A percentile compares a stretch with the other conserved stretches of the same genome.
Evolutionary conservation across 768 basidiomycete genomes (phyloP).

Genomic region (Lactifluus pinguis): DNA sequence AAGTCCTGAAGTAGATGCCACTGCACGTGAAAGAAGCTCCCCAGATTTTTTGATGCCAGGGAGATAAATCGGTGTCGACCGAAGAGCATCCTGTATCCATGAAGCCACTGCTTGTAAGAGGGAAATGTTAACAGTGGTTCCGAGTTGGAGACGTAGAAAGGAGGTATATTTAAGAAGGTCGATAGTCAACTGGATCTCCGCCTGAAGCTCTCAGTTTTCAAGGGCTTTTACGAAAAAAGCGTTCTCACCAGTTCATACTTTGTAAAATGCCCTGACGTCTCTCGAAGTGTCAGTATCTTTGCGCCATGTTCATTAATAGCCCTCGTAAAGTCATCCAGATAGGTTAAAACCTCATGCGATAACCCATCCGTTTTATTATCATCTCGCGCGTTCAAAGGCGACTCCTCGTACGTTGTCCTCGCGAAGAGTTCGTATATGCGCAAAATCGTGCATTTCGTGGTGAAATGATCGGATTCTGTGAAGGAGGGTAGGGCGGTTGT

Average conservation of each 20-base stretch:
- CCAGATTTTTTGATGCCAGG: constrained; percentile 31
- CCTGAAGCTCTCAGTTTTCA: constrained; percentile 2
- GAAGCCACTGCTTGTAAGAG: constrained; percentile 48
- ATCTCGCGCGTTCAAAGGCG: not conserved
- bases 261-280: not conserved
- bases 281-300: constrained; percentile 9
- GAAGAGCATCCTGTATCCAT: constrained; percentile 33
- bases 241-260: not conserved
- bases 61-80: constrained; percentile 28
- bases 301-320: not conserved
- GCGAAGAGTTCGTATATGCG: constrained; percentile 15
- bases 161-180: constrained; percentile 10
- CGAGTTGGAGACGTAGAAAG: not conserved
- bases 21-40: constrained; percentile 35
- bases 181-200: constrained; percentile 8
- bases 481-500: not conserved
- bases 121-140: constrained; percentile 36
- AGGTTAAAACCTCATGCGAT: not conserved
- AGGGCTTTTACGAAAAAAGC: not conserved
- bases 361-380: not conserved
- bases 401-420: not conserved
- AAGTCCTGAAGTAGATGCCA: constrained; percentile 60
- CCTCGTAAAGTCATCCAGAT: not conserved
- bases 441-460: not conserved
- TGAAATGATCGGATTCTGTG: not conserved